These are phyloP conservation scores for Aureobasidium uvarum DNA, from an alignment of 2,329 filamentous ascomycete genomes.

Conservation along the genomic window DNA sequence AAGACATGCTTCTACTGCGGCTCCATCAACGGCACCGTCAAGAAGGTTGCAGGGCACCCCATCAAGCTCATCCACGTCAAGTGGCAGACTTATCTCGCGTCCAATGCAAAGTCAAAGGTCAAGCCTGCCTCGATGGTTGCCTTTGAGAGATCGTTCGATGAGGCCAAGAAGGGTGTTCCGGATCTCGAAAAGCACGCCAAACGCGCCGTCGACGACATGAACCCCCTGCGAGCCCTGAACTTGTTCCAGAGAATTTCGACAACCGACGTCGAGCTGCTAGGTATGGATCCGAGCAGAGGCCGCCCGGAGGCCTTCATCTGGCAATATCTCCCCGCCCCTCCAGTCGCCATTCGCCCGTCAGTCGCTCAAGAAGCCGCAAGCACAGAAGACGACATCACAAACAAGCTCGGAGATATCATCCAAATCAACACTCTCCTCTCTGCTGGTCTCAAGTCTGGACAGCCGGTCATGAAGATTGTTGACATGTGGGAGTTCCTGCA, in stretches of 20 bases:
- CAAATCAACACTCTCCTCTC: constrained; percentile 87
- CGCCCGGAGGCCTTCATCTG: constrained; percentile 96
- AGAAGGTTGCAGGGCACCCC: constrained; percentile 76
- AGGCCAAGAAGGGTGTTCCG: constrained; percentile 71
- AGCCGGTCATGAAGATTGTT: constrained; percentile 85
- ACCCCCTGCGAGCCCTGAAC: constrained; percentile 82
- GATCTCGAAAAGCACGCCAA: constrained; percentile 89
- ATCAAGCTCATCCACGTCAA: constrained; percentile 94
- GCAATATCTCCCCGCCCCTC: constrained; percentile 92
- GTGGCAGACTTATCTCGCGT: constrained; percentile 83
- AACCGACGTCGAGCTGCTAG: constrained; percentile 85
- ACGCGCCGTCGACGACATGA: constrained; percentile 92
- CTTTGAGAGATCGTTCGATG: constrained; percentile 82
- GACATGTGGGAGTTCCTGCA: constrained; percentile 98
- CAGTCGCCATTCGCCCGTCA: constrained; percentile 89
- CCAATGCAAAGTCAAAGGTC: constrained; percentile 79
- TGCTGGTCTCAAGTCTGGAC: constrained; percentile 76
- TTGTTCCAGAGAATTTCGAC: constrained; percentile 85
- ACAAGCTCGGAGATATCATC: constrained; percentile 94
- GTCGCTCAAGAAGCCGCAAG: constrained; percentile 90
- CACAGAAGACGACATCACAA: constrained; percentile 94
- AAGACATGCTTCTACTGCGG: constrained; percentile 79
- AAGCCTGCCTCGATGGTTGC: constrained; percentile 75
- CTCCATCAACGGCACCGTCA: constrained; percentile 83
- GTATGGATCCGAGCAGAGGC: constrained; percentile 74